These are phyloP conservation scores for Hanseniaspora nectarophila DNA, from an alignment of 805 yeast species.

Conservation along the genomic window DNA sequence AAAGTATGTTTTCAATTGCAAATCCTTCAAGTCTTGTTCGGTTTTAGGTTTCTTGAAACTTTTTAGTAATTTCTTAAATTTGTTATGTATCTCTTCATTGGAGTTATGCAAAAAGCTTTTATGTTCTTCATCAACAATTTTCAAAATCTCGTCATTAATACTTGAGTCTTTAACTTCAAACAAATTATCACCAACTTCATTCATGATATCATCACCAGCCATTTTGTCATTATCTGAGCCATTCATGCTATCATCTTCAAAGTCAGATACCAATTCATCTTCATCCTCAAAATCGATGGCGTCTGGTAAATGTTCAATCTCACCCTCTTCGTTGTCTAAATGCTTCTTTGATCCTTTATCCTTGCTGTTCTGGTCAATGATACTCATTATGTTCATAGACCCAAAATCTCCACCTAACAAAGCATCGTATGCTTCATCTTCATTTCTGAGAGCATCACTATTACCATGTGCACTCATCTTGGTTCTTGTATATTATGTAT, in stretches of 20 bases:
- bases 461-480: background rate
- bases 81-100: background rate
- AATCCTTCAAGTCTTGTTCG: conserved; percentile 22
- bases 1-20: conserved; percentile 34
- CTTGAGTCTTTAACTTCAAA: conserved; percentile 8
- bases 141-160: background rate
- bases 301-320: conserved; percentile 66
- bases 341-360: conserved; percentile 14
- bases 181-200: conserved; percentile 22
- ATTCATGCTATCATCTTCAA: conserved; percentile 30
- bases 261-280: conserved; percentile 85
- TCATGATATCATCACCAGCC: conserved; percentile 15
- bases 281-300: conserved; percentile 92
- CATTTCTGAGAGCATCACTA: conserved; percentile 25
- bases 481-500: background rate
- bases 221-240: conserved; percentile 25
- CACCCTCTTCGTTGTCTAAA: conserved; percentile 32
- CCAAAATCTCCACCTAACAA: conserved; percentile 31
- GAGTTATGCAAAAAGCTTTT: background rate
- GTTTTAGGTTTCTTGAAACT: conserved; percentile 8
- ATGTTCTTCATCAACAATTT: background rate
- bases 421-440: conserved; percentile 32
- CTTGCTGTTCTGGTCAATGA: conserved; percentile 19
- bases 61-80: background rate
- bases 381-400: conserved; percentile 26